Evolutionary conservation across 2,329 filamentous ascomycete genomes (phyloP).

Genomic region (Aspergillus awamori): DNA sequence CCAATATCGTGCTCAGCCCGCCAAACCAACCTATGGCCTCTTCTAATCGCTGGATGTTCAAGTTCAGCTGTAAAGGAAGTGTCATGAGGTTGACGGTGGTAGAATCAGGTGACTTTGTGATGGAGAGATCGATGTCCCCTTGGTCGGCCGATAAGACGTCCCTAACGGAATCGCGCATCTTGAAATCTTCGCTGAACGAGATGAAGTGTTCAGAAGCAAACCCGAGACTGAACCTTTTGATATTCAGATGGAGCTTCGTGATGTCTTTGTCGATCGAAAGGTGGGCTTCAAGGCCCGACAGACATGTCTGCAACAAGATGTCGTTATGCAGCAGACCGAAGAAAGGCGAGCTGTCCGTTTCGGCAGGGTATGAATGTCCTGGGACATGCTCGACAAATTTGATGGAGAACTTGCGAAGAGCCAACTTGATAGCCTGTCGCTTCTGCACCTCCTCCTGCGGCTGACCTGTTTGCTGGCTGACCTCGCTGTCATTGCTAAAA

Average conservation of each 20-base stretch:
- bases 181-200: constrained; percentile 53
- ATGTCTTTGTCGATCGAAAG: constrained; percentile 24
- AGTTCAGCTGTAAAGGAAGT: constrained; percentile 71
- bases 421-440: constrained; percentile 28
- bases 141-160: constrained; percentile 42
- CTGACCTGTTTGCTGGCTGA: constrained; percentile 9
- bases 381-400: constrained; percentile 43
- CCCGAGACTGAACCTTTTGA: constrained; percentile 51
- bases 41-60: constrained; percentile 81
- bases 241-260: constrained; percentile 33
- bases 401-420: constrained; percentile 34
- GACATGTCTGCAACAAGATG: constrained; percentile 35
- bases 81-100: constrained; percentile 67
- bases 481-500: constrained; percentile 20
- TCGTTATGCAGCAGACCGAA: constrained; percentile 32
- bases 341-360: constrained; percentile 17
- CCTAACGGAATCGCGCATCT: constrained; percentile 50
- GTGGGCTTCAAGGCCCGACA: constrained; percentile 31
- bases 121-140: constrained; percentile 44
- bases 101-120: constrained; percentile 35
- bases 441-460: constrained; percentile 11
- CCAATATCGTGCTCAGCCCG: constrained; percentile 86
- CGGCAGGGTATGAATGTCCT: constrained; percentile 30
- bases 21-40: constrained; percentile 88
- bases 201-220: constrained; percentile 55